Base-by-base conservation (phyloP, 768 basidiomycete species). In the Cyathus striatus region DNA sequence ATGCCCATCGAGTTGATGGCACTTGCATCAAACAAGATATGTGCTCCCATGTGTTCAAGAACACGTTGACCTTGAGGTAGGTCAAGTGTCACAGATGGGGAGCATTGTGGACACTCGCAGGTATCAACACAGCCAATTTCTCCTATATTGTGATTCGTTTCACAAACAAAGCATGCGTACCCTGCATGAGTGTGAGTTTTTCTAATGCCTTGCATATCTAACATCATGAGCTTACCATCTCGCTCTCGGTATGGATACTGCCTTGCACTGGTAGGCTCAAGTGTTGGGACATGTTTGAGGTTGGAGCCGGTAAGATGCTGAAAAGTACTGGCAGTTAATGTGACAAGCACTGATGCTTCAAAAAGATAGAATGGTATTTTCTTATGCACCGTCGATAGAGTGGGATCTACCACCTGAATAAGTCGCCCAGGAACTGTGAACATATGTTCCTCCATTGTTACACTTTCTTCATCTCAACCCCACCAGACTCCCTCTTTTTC, bases 1-100 rank as follows among this genome's bases (percentile, higher is more conserved):
- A 30, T 53, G 23, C 54, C 49, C 4, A 12, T 20, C 3, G 46
- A 44, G 1, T 34, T 39, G 13, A 48, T 33, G 9, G 57, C 22
- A 6, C n/a, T 32, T 0, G 49, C 23, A 37, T 61, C 59, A 39
- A 50, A 24, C 12, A 60, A 55, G 22, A 62, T 55, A 45, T 63
- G 61, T 3, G 54, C 41, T 3, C 50, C 59, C 2, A 56, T 52
- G 32, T 64, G 63, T 12, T 58, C 49, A 3, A 64, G 47, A 0
- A 63, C 44, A 1, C 46, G 46, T 17, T 50, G 57, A 25, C 42
- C 49, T 38, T 54, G 45, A 3, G 42, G 26, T n/a, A 46, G 40
- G 34, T 53, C 45, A 5, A 52, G 48, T 17, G 39, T 24, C 2
- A 52, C 5, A 3, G 47, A n/a, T 5, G 49, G 47, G 9, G 41